Evolutionary conservation across 768 basidiomycete species (phyloP), one percentile per base, ranked within the genome.

Genomic region (Xanthoconium stramineum): DNA sequence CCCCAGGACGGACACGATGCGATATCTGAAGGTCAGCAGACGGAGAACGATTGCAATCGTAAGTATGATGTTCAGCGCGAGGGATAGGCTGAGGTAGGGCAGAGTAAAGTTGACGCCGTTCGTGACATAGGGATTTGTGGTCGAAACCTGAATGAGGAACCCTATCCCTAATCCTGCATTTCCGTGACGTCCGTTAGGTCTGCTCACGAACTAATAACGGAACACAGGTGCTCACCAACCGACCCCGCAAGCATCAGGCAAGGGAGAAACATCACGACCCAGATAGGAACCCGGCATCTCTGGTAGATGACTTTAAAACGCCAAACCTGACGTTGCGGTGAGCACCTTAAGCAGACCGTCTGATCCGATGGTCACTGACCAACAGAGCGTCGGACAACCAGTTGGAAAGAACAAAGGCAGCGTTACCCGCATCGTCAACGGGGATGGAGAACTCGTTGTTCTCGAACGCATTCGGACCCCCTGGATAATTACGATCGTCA

Each of bases 31-130:
- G 38, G 37, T 28, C 8, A 71, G 50, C 3, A 77, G 44, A 6
- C 73, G 71, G 5, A 52, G 20, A 0, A 64, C 68, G 52, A 76
- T 73, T 10, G 63, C 49, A 17, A 72, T 37, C 0, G 75, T 72
- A 28, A 69, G 53, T 38, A 73, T 35, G 43, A 76, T 61, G 53
- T 75, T 76, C 12, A 73, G 51, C 0, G 59, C 62, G 15, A 74
- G 43, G 1, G 70, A 70, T 24, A 73, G 44, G 15, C 50, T 42
- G 40, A 66, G 58, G 43, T 72, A 74, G 1, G 72, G 58, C 5
- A 58, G 10, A 9, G 47, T 58, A 5, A 44, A 61, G 52, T 61
- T 61, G 51, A 57, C 9, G 14, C 28, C 40, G 6, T 24, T 24
- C 24, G 24, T 24, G 24, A 24, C 24, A 24, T 57, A 57, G 15